A percentile compares a stretch with the other conserved stretches of the same genome.
Evolutionary conservation across 768 basidiomycete species (phyloP).

Genomic region (Lactarius pseudohatsudake): DNA sequence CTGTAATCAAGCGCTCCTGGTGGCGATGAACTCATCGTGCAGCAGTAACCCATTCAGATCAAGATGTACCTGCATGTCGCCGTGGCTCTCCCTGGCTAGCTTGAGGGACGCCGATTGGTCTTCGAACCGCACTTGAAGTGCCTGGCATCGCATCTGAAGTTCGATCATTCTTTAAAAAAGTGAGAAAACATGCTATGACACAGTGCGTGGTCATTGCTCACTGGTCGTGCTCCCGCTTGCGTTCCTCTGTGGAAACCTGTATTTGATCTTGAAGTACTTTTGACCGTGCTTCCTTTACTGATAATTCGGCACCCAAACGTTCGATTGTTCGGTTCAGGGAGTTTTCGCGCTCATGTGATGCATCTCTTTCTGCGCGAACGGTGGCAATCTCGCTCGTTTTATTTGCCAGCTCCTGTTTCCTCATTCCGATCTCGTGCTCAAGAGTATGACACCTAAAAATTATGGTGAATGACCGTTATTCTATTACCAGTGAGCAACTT

Average conservation of each 20-base stretch:
- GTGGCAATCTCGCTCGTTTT: slow-evolving; percentile 7
- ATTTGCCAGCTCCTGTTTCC: slow-evolving; percentile 17
- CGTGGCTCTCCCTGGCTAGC: slow-evolving; percentile 53
- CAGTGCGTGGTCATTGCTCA: not conserved
- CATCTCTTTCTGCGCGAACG: slow-evolving; percentile 15
- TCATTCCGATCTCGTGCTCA: slow-evolving; percentile 18
- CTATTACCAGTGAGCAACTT: not conserved
- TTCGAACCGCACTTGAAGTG: slow-evolving; percentile 60
- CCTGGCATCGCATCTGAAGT: slow-evolving; percentile 35
- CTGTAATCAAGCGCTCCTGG: slow-evolving; percentile 41
- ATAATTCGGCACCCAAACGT: slow-evolving; percentile 20
- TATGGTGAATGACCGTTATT: not conserved
- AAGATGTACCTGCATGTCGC: slow-evolving; percentile 48
- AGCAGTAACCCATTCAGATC: not conserved
- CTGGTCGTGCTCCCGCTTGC: slow-evolving; percentile 20
- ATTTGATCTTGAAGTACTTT: slow-evolving; percentile 18
- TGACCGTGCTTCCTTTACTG: slow-evolving; percentile 3
- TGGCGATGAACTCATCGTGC: slow-evolving; percentile 2
- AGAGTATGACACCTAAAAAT: slow-evolving; percentile 17
- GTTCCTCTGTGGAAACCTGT: slow-evolving; percentile 11
- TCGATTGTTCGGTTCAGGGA: slow-evolving; percentile 8
- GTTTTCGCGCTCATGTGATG: slow-evolving; percentile 16
- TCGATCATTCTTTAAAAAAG: slow-evolving; percentile 19
- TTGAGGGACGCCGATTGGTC: slow-evolving; percentile 53
- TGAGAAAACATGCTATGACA: not conserved